phyloP scores from a whole-genome alignment of 2,329 filamentous ascomycete genomes.

The Sphaceloma murrayae region DNA sequence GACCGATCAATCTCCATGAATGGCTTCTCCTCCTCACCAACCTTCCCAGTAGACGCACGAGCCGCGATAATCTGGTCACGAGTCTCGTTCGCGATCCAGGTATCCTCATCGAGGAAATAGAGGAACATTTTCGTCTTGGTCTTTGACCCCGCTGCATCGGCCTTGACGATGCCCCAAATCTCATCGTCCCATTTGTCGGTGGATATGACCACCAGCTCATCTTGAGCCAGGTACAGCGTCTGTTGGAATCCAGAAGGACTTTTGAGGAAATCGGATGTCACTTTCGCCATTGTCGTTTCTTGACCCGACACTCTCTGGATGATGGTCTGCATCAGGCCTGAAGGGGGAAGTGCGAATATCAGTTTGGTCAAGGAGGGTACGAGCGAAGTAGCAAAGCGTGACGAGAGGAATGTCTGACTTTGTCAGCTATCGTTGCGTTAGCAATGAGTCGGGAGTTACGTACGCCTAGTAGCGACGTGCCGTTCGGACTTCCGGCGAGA shows the following conservation, averaged over 20 bases:
- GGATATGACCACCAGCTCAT: slow-evolving; percentile 50
- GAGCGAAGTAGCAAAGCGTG: slow-evolving; percentile 14
- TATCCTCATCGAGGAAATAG: slow-evolving; percentile 50
- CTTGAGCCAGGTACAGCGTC: slow-evolving; percentile 48
- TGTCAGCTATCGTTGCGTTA: slow-evolving; percentile 1
- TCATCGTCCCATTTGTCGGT: slow-evolving; percentile 49
- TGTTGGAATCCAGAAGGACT: slow-evolving; percentile 43
- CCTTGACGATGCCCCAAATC: slow-evolving; percentile 48
- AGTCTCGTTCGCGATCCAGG: slow-evolving; percentile 52
- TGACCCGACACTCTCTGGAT: slow-evolving; percentile 37
- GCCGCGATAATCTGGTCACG: slow-evolving; percentile 45
- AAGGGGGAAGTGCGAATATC: slow-evolving; percentile 36
- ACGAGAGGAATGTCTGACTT: slow-evolving; percentile 8
- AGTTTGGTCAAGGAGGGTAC: slow-evolving; percentile 30
- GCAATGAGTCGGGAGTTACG: too few relatives aligned
- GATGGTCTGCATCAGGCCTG: slow-evolving; percentile 32
- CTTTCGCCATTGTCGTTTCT: slow-evolving; percentile 35
- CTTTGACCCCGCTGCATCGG: slow-evolving; percentile 19
- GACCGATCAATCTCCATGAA: slow-evolving; percentile 47
- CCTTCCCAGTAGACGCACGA: slow-evolving; percentile 28
- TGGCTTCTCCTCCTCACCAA: slow-evolving; percentile 35
- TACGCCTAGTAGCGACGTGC: slow-evolving; percentile 32
- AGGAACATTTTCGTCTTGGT: slow-evolving; percentile 43
- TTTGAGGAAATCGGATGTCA: slow-evolving; percentile 43
- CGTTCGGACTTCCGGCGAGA: slow-evolving; percentile 36